Percentiles rank a stretch among this genome's conserved stretches.
phyloP scores from a whole-genome alignment of 306 rosid genomes.

The Medicago lupulina region DNA sequence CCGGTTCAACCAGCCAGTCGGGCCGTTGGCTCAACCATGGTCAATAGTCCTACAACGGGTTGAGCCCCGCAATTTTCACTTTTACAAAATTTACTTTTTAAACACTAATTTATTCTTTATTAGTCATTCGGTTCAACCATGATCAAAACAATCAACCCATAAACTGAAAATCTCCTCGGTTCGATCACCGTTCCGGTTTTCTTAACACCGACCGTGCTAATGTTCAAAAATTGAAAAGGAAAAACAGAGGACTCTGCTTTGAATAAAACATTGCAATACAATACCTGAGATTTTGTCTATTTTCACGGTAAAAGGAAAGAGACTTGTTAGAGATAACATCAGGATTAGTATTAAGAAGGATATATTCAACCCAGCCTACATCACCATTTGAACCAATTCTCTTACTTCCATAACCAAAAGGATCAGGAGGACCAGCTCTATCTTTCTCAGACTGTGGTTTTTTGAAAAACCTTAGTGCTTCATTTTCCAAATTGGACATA shows the following conservation, averaged over 20 bases:
- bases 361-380: conserved; percentile 84
- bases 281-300: conserved; percentile 58
- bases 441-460: conserved; percentile 69
- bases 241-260: conserved; percentile 43
- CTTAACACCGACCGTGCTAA: neutral
- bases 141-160: neutral
- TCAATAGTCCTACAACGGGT: too few relatives aligned
- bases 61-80: too few relatives aligned
- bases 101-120: too few relatives aligned
- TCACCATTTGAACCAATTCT: conserved; percentile 81
- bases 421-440: conserved; percentile 71
- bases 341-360: conserved; percentile 73
- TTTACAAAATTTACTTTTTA: too few relatives aligned
- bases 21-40: too few relatives aligned
- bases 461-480: conserved; percentile 57
- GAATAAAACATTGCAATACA: neutral
- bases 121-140: too few relatives aligned
- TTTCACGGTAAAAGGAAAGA: conserved; percentile 45
- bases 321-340: conserved; percentile 57
- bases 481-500: conserved; percentile 54
- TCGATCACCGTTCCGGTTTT: too few relatives aligned
- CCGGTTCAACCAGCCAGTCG: too few relatives aligned
- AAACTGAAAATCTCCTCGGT: too few relatives aligned
- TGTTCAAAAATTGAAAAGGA: neutral
- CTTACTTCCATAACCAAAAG: conserved; percentile 78